These are phyloP conservation scores for Hanseniaspora guilliermondii DNA, from an alignment of 805 yeast genomes.

Conservation along the genomic window DNA sequence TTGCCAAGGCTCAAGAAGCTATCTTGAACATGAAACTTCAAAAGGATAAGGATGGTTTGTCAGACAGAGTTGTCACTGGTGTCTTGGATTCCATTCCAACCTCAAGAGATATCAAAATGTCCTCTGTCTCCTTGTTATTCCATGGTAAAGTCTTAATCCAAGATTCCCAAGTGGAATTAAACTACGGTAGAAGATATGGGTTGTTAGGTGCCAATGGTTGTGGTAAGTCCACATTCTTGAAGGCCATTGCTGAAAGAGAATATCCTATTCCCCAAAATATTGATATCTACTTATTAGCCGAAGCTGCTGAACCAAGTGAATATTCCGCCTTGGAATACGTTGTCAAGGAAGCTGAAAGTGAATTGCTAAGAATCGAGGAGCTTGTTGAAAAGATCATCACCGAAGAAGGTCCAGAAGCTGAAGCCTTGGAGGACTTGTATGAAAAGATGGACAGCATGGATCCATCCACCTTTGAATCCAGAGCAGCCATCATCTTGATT, in stretches of 20 bases:
- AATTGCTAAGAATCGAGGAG: constrained; percentile 81
- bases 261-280: constrained; percentile 86
- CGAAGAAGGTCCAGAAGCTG: constrained; percentile 88
- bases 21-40: constrained; percentile 82
- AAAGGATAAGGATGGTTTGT: constrained; percentile 83
- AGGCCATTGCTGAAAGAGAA: constrained; percentile 90
- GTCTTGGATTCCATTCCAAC: constrained; percentile 80
- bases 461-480: constrained; percentile 86
- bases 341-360: constrained; percentile 89
- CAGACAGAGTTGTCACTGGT: constrained; percentile 97
- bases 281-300: constrained; percentile 86
- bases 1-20: constrained; percentile 54
- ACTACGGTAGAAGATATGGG: constrained; percentile 96
- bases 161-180: constrained; percentile 83
- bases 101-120: constrained; percentile 85
- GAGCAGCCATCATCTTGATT: constrained; percentile 89
- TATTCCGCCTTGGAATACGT: constrained; percentile 89
- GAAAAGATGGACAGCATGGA: constrained; percentile 95
- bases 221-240: constrained; percentile 92
- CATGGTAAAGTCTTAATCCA: constrained; percentile 95
- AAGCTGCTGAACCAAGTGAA: constrained; percentile 94
- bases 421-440: constrained; percentile 70
- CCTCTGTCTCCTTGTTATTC: constrained; percentile 82
- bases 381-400: constrained; percentile 80
- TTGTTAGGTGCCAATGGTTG: constrained; percentile 96